Base-by-base conservation (phyloP, 2,329 filamentous ascomycete genomes). In the Mycosphaerella sp. region DNA sequence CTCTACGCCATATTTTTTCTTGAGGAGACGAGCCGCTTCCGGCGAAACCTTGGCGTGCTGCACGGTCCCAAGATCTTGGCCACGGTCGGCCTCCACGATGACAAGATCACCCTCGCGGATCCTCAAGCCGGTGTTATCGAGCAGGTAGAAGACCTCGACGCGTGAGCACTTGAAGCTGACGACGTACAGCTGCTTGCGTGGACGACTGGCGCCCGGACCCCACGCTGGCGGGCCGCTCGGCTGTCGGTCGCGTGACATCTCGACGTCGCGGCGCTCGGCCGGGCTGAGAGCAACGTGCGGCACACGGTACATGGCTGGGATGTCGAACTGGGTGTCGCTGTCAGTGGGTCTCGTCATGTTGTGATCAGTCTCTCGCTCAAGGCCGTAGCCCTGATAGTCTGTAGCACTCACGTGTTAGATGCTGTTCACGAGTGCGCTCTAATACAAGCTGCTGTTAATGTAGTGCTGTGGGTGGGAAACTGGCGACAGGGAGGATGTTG, bases 81-180 rank as follows among this genome's bases (percentile, higher is more conserved):
- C 93, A 59, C 93, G 89, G 70, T 98, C 95, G 23, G 93, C 93
- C 73, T 98, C 93, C 14, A 96, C 91, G 62, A 98, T 97, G 57
- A 98, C 95, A 49, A 97, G 78, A 68, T 98, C 93, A 32, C 93
- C 93, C 14, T 86, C 84, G 65, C 91, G 93, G 51, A 97, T 87
- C 17, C 87, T 87, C 32, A 98, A 78, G 2, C 93, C 93, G 5
- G 91, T 97, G 57, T 92, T 91, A 69, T 96, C 91, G 70, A 95
- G 91, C 34, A 96, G 89, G 71, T 95, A 97, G 70, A 96, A 98
- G 8, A 97, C 89, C 67, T 97, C 93, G 38, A 92, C 91, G 58
- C 93, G 82, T 36, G 89, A 89, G 69, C 91, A 96, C 72, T 98
- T 98, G 81, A 98, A 98, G 6, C 92, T 83, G 12, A 98, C 92